phyloP scores from a whole-genome alignment of 768 basidiomycete genomes.

The Melanogaster broomeanus region DNA sequence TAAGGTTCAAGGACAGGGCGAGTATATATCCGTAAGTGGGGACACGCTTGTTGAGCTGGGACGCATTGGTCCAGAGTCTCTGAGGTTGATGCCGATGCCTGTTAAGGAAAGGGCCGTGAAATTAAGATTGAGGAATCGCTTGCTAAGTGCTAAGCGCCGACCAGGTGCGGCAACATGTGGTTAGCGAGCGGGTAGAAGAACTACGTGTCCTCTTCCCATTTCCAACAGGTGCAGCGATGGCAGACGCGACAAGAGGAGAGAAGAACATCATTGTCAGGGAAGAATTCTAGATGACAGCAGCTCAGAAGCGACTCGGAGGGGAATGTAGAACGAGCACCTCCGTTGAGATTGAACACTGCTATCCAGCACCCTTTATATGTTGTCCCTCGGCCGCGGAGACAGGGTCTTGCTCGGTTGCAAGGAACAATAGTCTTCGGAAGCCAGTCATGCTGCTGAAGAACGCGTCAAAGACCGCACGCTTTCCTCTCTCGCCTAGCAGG shows the following conservation, averaged over 20 bases:
- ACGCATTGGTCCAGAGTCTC: not conserved
- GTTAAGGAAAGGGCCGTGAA: not conserved
- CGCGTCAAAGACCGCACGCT: constrained; percentile 18
- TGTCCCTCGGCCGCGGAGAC: too few relatives aligned
- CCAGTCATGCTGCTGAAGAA: constrained; percentile 25
- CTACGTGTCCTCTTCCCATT: not conserved
- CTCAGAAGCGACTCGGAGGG: not conserved
- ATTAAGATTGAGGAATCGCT: not conserved
- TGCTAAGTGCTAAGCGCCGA: constrained; percentile 17
- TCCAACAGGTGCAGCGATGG: not conserved
- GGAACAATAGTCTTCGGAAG: too few relatives aligned
- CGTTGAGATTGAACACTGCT: too few relatives aligned
- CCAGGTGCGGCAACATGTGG: constrained; percentile 33
- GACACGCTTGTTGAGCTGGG: not conserved
- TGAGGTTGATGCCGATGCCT: not conserved
- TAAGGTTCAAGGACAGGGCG: not conserved
- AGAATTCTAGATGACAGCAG: too few relatives aligned
- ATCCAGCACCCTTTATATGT: too few relatives aligned
- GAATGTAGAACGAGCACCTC: too few relatives aligned
- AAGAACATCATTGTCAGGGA: constrained; percentile 1
- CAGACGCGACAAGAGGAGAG: not conserved
- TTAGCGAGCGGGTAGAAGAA: constrained; percentile 40
- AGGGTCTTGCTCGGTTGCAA: too few relatives aligned
- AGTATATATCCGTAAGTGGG: not conserved
- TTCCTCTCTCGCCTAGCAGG: constrained; percentile 6